Conservation (phyloP, 345 rosid genomes). For the Camelina sativa region DNA sequence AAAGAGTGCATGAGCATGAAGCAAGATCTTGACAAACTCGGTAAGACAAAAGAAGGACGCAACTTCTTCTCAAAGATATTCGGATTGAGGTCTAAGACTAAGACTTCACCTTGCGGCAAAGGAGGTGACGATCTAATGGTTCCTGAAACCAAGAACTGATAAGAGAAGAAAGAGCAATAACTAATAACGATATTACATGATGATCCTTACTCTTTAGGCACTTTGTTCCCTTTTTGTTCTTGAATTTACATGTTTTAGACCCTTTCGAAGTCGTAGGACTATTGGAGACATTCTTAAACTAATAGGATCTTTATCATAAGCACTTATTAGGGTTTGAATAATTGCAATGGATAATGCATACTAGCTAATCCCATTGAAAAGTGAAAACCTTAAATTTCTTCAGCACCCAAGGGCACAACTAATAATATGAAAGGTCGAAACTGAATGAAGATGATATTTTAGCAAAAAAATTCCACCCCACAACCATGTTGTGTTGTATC, state of each 20-base stretch:
- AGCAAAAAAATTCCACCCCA: background rate
- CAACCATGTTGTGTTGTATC: background rate
- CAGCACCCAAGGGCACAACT: no score
- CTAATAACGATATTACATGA: conserved; percentile 20
- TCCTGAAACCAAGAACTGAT: conserved; percentile 35
- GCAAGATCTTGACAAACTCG: conserved; percentile 73
- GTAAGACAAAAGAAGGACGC: conserved; percentile 67
- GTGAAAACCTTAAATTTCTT: no score
- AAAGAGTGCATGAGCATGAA: conserved; percentile 80
- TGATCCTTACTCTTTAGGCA: conserved; percentile 3
- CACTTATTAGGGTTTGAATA: background rate
- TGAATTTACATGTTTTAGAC: conserved; percentile 25
- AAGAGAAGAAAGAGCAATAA: background rate
- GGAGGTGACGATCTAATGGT: conserved; percentile 18
- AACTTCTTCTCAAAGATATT: conserved; percentile 60
- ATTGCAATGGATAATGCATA: no score
- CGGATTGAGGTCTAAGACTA: conserved; percentile 50
- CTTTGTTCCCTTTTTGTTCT: conserved; percentile 24
- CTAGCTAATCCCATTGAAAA: no score
- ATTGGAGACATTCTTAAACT: background rate
- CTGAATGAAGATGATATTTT: background rate
- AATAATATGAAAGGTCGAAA: no score
- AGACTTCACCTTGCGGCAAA: conserved; percentile 40
- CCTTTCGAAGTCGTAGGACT: background rate
- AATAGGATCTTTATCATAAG: background rate